Percentiles rank a stretch among this genome's conserved stretches.
These are phyloP conservation scores for Debaryomycetaceae sp. DNA, from an alignment of 1,139 yeast genomes.

Conservation along the genomic window DNA sequence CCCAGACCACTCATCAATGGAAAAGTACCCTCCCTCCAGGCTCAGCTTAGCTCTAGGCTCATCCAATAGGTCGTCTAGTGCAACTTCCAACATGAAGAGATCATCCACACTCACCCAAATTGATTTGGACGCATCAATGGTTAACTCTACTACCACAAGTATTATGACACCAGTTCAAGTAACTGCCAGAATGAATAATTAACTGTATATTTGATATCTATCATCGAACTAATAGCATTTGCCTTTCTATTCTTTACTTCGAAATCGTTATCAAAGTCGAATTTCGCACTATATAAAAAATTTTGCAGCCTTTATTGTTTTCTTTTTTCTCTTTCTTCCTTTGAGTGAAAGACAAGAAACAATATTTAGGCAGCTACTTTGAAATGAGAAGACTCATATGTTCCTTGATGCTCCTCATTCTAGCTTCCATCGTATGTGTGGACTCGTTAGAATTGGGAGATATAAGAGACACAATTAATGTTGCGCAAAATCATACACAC, in stretches of 20 bases:
- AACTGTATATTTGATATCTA: neutral
- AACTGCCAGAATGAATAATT: conserved; percentile 41
- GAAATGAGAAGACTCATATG: neutral
- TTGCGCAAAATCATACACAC: conserved; percentile 7
- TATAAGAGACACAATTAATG: conserved; percentile 5
- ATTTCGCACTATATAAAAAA: neutral
- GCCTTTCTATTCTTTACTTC: too few species aligned
- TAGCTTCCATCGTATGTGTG: neutral
- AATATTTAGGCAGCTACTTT: neutral
- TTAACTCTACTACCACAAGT: conserved; percentile 34
- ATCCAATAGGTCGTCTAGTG: conserved; percentile 1
- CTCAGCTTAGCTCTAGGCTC: conserved; percentile 9
- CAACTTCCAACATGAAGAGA: conserved; percentile 13
- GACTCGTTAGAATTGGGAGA: conserved; percentile 2
- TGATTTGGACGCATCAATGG: conserved; percentile 27
- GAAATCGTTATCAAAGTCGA: neutral
- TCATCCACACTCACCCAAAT: conserved; percentile 31
- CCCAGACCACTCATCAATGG: conserved; percentile 10
- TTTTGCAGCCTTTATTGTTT: neutral
- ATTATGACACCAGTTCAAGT: conserved; percentile 48
- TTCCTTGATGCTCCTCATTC: neutral
- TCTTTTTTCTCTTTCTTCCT: neutral
- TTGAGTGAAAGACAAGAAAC: neutral
- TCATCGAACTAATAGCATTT: too few species aligned
- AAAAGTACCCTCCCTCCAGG: conserved; percentile 9